These are phyloP conservation scores for Thermothelomyces thermophilus DNA, from an alignment of 2,329 filamentous ascomycete genomes.

Conservation along the genomic window DNA sequence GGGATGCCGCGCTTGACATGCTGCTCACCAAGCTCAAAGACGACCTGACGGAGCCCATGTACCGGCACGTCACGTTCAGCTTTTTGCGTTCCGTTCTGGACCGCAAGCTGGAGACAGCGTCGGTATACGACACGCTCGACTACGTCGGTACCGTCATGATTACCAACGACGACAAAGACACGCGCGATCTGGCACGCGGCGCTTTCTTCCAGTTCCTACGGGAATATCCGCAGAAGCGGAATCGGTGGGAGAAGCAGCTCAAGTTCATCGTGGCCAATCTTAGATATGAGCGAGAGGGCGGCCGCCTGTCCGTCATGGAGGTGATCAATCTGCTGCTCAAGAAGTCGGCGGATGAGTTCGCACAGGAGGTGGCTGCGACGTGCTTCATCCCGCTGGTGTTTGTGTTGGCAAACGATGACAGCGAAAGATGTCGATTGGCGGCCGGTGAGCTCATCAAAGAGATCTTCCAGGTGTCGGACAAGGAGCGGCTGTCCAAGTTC, in stretches of 20 bases:
- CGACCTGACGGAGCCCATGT: conserved; percentile 86
- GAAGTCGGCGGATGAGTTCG: conserved; percentile 74
- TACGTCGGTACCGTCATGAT: conserved; percentile 90
- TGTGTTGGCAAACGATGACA: conserved; percentile 82
- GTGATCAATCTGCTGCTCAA: conserved; percentile 77
- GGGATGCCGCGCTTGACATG: conserved; percentile 75
- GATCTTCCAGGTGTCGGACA: conserved; percentile 71
- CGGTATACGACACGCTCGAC: conserved; percentile 87
- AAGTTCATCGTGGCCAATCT: conserved; percentile 85
- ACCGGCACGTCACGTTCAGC: conserved; percentile 89
- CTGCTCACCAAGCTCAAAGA: conserved; percentile 75
- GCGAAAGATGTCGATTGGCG: conserved; percentile 74
- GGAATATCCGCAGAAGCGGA: conserved; percentile 89
- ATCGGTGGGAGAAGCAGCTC: conserved; percentile 81
- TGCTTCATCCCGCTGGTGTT: conserved; percentile 85
- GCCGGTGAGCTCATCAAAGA: conserved; percentile 74
- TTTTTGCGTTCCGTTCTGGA: conserved; percentile 85
- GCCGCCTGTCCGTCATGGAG: conserved; percentile 88
- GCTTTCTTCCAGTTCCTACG: conserved; percentile 91
- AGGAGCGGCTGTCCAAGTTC: conserved; percentile 64
- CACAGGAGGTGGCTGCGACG: conserved; percentile 72
- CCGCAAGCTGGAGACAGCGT: conserved; percentile 75
- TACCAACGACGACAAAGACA: conserved; percentile 84
- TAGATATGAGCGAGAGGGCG: conserved; percentile 81
- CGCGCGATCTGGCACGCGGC: conserved; percentile 78